Percentiles rank a stretch among this genome's conserved stretches.
Conservation (phyloP, 2,329 filamentous ascomycete genomes). For the Verticillium klebahnii region DNA sequence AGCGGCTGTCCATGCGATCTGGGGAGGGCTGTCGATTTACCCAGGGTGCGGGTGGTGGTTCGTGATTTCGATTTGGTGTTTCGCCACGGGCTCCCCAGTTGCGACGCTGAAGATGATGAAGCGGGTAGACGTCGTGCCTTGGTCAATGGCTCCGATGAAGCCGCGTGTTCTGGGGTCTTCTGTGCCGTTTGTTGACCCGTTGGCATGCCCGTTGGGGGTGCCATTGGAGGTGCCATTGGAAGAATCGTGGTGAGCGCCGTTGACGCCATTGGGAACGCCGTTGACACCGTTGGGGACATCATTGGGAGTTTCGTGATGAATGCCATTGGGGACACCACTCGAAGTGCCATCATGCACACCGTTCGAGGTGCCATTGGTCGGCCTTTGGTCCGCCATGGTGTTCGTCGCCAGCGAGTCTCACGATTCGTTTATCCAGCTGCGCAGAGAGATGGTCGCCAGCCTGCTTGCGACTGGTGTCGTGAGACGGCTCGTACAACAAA, state of each 20-base stretch:
- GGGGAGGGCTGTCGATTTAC: not conserved
- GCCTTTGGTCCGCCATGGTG: not conserved
- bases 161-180: not conserved
- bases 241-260: not conserved
- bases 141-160: not conserved
- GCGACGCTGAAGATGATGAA: not conserved
- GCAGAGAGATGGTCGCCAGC: not conserved
- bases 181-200: not conserved
- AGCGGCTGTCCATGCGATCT: not conserved
- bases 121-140: not conserved
- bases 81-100: not conserved
- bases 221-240: not conserved
- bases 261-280: not conserved
- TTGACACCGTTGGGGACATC: not conserved
- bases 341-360: not conserved
- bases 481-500: not conserved
- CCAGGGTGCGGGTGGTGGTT: not conserved
- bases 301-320: not conserved
- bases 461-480: not conserved
- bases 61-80: not conserved
- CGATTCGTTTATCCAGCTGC: not conserved
- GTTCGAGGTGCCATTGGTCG: not conserved
- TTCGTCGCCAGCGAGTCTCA: not conserved
- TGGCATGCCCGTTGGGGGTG: not conserved
- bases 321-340: no score